phyloP scores from a whole-genome alignment of 805 yeast species.

The Monosporozyma servazzii region DNA sequence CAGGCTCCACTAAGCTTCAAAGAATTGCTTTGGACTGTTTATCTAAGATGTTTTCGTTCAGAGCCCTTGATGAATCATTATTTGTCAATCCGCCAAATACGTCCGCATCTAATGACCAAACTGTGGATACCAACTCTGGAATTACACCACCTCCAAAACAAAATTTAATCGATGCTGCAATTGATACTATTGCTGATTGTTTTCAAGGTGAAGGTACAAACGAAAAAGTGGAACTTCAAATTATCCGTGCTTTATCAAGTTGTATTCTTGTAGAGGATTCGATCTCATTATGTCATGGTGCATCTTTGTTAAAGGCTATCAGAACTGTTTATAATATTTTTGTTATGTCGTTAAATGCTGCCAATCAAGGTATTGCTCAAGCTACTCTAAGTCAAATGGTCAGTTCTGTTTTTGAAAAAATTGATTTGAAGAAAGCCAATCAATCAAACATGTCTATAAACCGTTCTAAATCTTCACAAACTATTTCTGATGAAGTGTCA shows the following conservation, averaged over 20 bases:
- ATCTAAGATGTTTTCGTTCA: slow-evolving; percentile 78
- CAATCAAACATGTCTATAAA: slow-evolving; percentile 3
- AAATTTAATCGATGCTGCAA: slow-evolving; percentile 67
- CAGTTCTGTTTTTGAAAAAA: slow-evolving; percentile 70
- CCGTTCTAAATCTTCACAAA: background rate
- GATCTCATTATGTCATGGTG: slow-evolving; percentile 75
- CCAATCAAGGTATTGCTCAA: slow-evolving; percentile 91
- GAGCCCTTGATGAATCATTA: slow-evolving; percentile 56
- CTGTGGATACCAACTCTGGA: slow-evolving; percentile 23
- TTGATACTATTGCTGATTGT: slow-evolving; percentile 73
- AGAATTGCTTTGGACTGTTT: slow-evolving; percentile 74
- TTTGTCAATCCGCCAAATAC: slow-evolving; percentile 39
- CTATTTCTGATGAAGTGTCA: slow-evolving; percentile 27
- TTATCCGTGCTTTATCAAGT: slow-evolving; percentile 82
- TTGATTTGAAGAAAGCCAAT: slow-evolving; percentile 18
- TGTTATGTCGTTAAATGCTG: slow-evolving; percentile 67
- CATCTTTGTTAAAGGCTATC: slow-evolving; percentile 77
- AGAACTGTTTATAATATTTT: slow-evolving; percentile 91
- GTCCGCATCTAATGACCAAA: slow-evolving; percentile 27
- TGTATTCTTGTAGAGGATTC: slow-evolving; percentile 72
- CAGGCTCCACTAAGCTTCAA: slow-evolving; percentile 54
- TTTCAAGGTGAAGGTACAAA: slow-evolving; percentile 92
- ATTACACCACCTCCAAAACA: slow-evolving; percentile 48
- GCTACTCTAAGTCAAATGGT: slow-evolving; percentile 90
- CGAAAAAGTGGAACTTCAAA: slow-evolving; percentile 81